Conservation (phyloP, 2,329 filamentous ascomycete species). For the Acarospora socialis region DNA sequence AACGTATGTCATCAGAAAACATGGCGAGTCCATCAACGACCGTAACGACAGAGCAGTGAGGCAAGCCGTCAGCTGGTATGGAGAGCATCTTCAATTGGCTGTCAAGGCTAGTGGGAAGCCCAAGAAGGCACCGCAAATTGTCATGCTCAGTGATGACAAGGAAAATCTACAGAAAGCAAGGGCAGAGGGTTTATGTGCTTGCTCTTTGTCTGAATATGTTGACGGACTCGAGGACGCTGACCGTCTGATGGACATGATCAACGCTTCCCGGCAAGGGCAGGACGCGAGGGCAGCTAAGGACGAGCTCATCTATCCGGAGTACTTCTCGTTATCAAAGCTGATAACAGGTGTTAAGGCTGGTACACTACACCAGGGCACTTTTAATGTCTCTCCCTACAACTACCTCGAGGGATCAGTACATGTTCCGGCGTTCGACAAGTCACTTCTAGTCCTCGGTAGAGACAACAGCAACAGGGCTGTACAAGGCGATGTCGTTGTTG, state of each 20-base stretch:
- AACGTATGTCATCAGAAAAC: constrained; percentile 63
- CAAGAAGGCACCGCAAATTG: constrained; percentile 55
- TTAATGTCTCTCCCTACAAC: constrained; percentile 95
- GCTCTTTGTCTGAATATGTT: constrained; percentile 65
- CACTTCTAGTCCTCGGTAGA: constrained; percentile 73
- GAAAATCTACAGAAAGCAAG: constrained; percentile 75
- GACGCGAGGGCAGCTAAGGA: constrained; percentile 47
- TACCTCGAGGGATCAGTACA: constrained; percentile 89
- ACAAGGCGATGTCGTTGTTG: constrained; percentile 81
- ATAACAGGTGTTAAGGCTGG: constrained; percentile 85
- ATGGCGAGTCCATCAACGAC: constrained; percentile 85
- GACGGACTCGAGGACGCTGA: constrained; percentile 69
- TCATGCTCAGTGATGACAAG: constrained; percentile 89
- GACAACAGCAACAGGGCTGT: constrained; percentile 94
- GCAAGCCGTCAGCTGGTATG: constrained; percentile 79
- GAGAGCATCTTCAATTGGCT: constrained; percentile 57
- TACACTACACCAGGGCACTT: constrained; percentile 82
- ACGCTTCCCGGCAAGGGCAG: constrained; percentile 56
- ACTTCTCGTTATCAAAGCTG: constrained; percentile 79
- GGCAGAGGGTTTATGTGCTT: constrained; percentile 55
- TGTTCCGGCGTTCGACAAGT: constrained; percentile 77
- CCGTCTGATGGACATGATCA: constrained; percentile 83
- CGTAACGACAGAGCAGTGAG: constrained; percentile 88
- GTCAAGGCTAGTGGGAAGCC: constrained; percentile 38
- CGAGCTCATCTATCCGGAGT: constrained; percentile 74